Evolutionary conservation across 352 stramenopile species (phyloP), one percentile per base, ranked within the genome.

Genomic region (Proteromonas lacertae): DNA sequence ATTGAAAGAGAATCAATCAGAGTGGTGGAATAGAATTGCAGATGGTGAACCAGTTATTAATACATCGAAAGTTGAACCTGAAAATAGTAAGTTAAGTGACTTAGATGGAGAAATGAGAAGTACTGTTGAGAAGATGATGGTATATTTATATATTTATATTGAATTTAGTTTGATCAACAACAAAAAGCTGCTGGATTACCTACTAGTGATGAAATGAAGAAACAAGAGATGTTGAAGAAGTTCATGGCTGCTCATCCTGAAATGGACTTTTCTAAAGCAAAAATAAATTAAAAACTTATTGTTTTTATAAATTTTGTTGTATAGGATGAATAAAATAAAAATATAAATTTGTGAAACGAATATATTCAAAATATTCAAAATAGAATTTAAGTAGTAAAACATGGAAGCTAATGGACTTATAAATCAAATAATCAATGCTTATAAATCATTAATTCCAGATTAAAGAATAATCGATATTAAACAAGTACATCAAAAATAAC

Each of bases 51-150:
- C 59, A 0, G 77, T 87, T 52, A 96, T 98, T 53, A 69, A 98
- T 57, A 90, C 88, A 23, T 72, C 77, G 42, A 93, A 92, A 49
- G 53, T 63, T 8, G 75, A 93, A 45, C 87, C 87, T 0, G 87
- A 98, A 60, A 96, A 92, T 57, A 93, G 73, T 8, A 90, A 93
- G 48, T 62, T 98, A 16, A 60, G 44, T 13, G 87, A 98, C 53
- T 53, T 98, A 41, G 84, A 98, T 54, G 71, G 78, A 3, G 87
- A 96, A 37, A 96, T 83, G 16, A 61, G 84, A 25, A 71, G 93
- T 48, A 97, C 87, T 2, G 87, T 98, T 13, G 87, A 96, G 57
- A 98, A 98, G 48, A 97, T 98, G 87, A 97, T 96, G 87, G 72
- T 63, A 44, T 64, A 78, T 55, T 25, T 34, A n/a, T 35, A 4